Percentiles rank a stretch among this genome's conserved stretches.
These are phyloP conservation scores for Chalciporus piperatus DNA, from an alignment of 768 basidiomycete genomes.

Conservation along the genomic window DNA sequence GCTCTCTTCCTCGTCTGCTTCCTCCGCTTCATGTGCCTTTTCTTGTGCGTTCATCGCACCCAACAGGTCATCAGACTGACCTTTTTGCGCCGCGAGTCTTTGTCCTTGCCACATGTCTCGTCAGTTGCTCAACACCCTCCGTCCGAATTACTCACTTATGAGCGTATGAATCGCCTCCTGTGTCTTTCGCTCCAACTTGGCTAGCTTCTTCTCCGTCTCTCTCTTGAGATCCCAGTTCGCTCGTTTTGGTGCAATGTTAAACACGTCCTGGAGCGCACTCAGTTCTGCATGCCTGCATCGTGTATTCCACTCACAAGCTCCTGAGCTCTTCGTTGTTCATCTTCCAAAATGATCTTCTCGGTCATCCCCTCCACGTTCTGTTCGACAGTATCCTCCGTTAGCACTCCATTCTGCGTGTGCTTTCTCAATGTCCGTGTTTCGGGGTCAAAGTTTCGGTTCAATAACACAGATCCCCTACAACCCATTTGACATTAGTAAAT, in stretches of 20 bases:
- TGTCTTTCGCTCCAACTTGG: constrained; percentile 86
- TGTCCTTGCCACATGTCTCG: constrained; percentile 50
- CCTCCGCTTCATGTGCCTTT: constrained; percentile 49
- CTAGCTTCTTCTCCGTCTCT: constrained; percentile 86
- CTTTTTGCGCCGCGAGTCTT: constrained; percentile 75
- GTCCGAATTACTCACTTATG: constrained; percentile 64
- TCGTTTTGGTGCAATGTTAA: constrained; percentile 96
- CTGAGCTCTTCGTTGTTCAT: constrained; percentile 79
- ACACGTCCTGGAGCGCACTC: constrained; percentile 63
- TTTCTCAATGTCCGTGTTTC: constrained; percentile 77
- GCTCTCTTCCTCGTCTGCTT: constrained; percentile 23
- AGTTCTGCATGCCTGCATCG: constrained; percentile 9
- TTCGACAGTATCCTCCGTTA: constrained; percentile 84
- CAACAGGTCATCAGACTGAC: constrained; percentile 72
- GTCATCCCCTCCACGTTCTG: constrained; percentile 80
- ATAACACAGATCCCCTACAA: constrained; percentile 48
- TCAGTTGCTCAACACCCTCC: constrained; percentile 3
- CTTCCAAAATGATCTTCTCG: constrained; percentile 80
- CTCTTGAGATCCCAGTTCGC: constrained; percentile 96
- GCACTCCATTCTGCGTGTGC: constrained; percentile 52
- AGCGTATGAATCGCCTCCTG: constrained; percentile 90
- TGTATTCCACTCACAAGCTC: constrained; percentile 67
- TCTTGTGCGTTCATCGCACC: constrained; percentile 84
- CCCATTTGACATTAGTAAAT: constrained; percentile 16
- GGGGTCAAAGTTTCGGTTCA: constrained; percentile 87